Conservation (phyloP, 2,329 filamentous ascomycete species). For the Aureobasidium sp. region DNA sequence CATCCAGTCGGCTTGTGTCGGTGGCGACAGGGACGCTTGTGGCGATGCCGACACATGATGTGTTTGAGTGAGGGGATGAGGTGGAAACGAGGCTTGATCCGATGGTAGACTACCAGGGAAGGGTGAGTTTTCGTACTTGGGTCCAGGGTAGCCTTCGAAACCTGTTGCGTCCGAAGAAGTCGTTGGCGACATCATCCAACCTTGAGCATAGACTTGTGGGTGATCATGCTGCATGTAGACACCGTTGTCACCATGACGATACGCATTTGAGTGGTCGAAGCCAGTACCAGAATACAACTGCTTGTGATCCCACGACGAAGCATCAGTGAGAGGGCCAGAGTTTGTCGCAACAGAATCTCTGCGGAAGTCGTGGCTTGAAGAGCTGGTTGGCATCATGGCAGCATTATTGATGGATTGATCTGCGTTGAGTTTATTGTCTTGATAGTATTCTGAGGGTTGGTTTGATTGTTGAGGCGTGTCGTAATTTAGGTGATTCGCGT, state of each 20-base stretch:
- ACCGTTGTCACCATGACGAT: constrained; percentile 3
- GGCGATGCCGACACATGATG: constrained; percentile 46
- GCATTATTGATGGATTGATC: constrained; percentile 20
- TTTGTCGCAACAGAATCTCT: constrained; percentile 29
- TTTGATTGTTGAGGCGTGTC: constrained; percentile 5
- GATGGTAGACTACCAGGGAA: constrained; percentile 33
- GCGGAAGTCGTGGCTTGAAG: constrained; percentile 20
- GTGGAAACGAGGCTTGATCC: constrained; percentile 33
- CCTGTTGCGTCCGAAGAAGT: constrained; percentile 67
- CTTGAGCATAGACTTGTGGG: constrained; percentile 8
- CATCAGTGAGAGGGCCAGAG: constrained; percentile 25
- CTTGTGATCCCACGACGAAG: constrained; percentile 26
- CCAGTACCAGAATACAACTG: constrained; percentile 20
- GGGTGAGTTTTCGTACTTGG: constrained; percentile 40
- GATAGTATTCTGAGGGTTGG: background rate
- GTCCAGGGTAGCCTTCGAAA: constrained; percentile 58
- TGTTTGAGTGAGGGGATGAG: constrained; percentile 39
- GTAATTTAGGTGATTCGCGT: background rate
- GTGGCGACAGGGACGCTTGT: constrained; percentile 53
- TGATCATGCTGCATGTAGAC: constrained; percentile 6
- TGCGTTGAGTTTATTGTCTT: background rate
- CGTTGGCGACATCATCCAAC: constrained; percentile 36
- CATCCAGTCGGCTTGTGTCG: constrained; percentile 55
- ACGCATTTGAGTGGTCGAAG: constrained; percentile 12
- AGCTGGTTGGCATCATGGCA: constrained; percentile 21